A percentile compares a stretch with the other conserved stretches of the same genome.
These are phyloP conservation scores for Juglanconis oblonga DNA, from an alignment of 2,329 filamentous ascomycete species.

Conservation along the genomic window DNA sequence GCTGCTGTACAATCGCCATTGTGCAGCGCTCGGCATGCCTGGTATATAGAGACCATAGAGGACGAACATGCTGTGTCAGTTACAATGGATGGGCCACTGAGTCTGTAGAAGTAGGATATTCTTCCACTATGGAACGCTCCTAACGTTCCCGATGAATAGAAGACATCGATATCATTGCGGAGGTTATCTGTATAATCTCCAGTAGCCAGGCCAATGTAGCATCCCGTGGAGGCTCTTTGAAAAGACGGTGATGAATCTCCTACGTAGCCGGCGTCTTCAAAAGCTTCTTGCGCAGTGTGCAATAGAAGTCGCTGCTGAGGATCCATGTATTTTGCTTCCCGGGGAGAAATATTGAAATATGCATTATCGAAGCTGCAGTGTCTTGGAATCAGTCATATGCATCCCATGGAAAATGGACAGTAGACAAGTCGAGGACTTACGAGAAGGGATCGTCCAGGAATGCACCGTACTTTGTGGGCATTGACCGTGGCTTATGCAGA, in stretches of 20 bases:
- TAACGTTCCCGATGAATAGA: constrained; percentile 26
- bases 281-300: constrained; percentile 38
- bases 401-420: too few species aligned
- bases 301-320: constrained; percentile 37
- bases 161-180: constrained; percentile 31
- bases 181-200: not conserved
- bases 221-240: not conserved
- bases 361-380: not conserved
- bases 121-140: constrained; percentile 27
- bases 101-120: constrained; percentile 32
- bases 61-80: constrained; percentile 37
- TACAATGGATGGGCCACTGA: constrained; percentile 29
- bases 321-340: constrained; percentile 35
- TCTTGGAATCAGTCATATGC: not conserved
- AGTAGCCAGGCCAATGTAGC: not conserved
- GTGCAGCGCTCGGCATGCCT: constrained; percentile 28
- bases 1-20: constrained; percentile 28
- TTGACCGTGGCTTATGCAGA: too few species aligned
- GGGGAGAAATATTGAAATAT: constrained; percentile 33
- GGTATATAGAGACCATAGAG: constrained; percentile 34
- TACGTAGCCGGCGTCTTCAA: constrained; percentile 25
- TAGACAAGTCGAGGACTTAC: too few species aligned
- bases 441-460: too few species aligned
- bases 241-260: not conserved
- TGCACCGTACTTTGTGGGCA: too few species aligned